Evolutionary conservation across 129 eudicot genomes (phyloP).

Genomic region (Chrysanthemum seticuspe): DNA sequence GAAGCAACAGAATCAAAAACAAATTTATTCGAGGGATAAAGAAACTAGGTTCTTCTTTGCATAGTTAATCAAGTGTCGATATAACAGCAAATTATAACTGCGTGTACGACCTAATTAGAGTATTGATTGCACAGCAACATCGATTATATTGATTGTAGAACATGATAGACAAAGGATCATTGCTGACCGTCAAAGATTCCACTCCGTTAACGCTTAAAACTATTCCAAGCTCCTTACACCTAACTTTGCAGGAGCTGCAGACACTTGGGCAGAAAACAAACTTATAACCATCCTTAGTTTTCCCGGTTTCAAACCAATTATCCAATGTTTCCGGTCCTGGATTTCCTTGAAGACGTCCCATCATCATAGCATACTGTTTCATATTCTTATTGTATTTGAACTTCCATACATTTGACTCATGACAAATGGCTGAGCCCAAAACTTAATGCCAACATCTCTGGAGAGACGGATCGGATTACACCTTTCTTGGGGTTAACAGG

Average conservation of each 20-base stretch:
- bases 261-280: conserved; percentile 36
- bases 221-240: conserved; percentile 35
- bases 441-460: conserved; percentile 6
- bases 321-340: conserved; percentile 18
- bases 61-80: too few species aligned
- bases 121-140: too few species aligned
- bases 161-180: conserved; percentile 25
- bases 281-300: conserved; percentile 30
- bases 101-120: too few species aligned
- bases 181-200: conserved; percentile 26
- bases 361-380: conserved; percentile 16
- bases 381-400: conserved; percentile 15
- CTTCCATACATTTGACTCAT: not conserved
- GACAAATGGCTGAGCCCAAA: not conserved
- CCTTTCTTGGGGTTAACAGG: conserved; percentile 31
- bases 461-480: not conserved
- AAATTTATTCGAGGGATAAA: too few species aligned
- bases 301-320: conserved; percentile 43
- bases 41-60: not conserved
- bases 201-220: conserved; percentile 5
- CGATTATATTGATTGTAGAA: not conserved
- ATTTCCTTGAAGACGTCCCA: conserved; percentile 40
- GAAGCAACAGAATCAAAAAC: too few species aligned
- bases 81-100: too few species aligned
- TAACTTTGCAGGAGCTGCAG: conserved; percentile 29